A percentile compares a stretch with the other conserved stretches of the same genome.
Evolutionary conservation across 352 stramenopile species (phyloP).

Genomic region (Pythium phragmiticola): DNA sequence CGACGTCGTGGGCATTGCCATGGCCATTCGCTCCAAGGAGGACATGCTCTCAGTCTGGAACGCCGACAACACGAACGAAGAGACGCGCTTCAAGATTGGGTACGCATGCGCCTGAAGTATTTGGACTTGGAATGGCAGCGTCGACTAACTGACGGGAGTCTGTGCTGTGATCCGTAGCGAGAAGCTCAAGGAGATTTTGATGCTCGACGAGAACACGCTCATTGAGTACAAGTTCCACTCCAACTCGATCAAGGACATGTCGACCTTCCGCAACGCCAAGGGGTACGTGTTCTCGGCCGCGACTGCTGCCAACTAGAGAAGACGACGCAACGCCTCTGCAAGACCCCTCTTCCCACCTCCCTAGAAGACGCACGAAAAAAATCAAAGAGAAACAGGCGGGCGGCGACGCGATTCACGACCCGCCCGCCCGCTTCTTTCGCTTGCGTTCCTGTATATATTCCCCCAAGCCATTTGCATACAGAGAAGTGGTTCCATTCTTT

Average conservation of each 20-base stretch:
- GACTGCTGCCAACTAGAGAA: conserved; percentile 46
- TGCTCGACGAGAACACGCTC: conserved; percentile 92
- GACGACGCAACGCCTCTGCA: background rate
- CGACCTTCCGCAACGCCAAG: conserved; percentile 93
- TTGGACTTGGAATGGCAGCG: conserved; percentile 27
- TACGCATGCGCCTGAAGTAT: background rate
- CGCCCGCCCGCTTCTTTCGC: background rate
- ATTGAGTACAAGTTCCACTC: conserved; percentile 95
- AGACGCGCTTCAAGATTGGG: conserved; percentile 75
- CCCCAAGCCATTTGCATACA: background rate
- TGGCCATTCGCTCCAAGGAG: conserved; percentile 93
- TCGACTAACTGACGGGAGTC: background rate
- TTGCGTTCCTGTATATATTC: conserved; percentile 21
- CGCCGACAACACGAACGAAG: conserved; percentile 90
- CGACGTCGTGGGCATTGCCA: conserved; percentile 91
- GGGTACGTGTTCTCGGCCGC: conserved; percentile 87
- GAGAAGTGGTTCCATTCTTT: too few relatives aligned
- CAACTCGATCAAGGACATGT: conserved; percentile 92
- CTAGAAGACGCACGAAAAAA: conserved; percentile 9
- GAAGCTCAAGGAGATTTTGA: conserved; percentile 93
- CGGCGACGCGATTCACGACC: too few relatives aligned
- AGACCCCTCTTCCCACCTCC: background rate
- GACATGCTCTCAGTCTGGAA: conserved; percentile 95
- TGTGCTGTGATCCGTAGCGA: conserved; percentile 38
- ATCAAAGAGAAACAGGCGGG: background rate